These are phyloP conservation scores for Achaetomium macrosporum DNA, from an alignment of 2,329 filamentous ascomycete species.

Conservation along the genomic window DNA sequence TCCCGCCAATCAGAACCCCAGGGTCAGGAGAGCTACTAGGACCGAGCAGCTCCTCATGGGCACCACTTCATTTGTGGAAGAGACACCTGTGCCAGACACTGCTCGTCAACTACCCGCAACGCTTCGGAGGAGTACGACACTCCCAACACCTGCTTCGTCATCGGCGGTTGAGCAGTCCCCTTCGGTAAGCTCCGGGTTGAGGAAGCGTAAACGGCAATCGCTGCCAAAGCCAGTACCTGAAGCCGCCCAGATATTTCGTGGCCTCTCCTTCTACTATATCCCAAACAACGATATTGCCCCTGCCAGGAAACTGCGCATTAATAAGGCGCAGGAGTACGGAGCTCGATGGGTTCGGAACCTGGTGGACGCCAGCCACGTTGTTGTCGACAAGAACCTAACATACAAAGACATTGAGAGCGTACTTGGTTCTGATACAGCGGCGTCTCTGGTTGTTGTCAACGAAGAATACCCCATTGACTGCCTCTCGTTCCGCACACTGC, in stretches of 20 bases:
- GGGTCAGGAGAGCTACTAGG: background rate
- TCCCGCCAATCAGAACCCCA: conserved; percentile 9
- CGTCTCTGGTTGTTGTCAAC: conserved; percentile 51
- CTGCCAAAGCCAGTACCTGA: conserved; percentile 44
- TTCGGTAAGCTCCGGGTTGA: conserved; percentile 27
- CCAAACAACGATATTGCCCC: conserved; percentile 71
- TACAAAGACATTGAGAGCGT: conserved; percentile 56
- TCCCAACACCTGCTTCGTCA: conserved; percentile 25
- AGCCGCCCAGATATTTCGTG: conserved; percentile 52
- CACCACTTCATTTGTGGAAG: conserved; percentile 27
- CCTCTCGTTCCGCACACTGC: conserved; percentile 49
- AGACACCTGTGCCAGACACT: conserved; percentile 29
- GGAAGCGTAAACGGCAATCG: conserved; percentile 43
- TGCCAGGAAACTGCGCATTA: conserved; percentile 63
- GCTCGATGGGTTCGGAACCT: conserved; percentile 62
- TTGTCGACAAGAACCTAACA: conserved; percentile 65
- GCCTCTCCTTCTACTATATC: conserved; percentile 67
- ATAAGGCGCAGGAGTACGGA: conserved; percentile 68
- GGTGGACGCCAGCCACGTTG: conserved; percentile 63
- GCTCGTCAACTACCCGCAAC: conserved; percentile 14
- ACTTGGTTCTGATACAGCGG: conserved; percentile 7
- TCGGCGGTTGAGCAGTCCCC: conserved; percentile 18
- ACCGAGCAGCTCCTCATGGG: background rate
- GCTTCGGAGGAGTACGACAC: conserved; percentile 29
- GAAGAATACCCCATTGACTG: conserved; percentile 66